Percentiles rank a stretch among this genome's conserved stretches.
Conservation (phyloP, 164 flowering plant species). For the Liriodendron chinense region DNA sequence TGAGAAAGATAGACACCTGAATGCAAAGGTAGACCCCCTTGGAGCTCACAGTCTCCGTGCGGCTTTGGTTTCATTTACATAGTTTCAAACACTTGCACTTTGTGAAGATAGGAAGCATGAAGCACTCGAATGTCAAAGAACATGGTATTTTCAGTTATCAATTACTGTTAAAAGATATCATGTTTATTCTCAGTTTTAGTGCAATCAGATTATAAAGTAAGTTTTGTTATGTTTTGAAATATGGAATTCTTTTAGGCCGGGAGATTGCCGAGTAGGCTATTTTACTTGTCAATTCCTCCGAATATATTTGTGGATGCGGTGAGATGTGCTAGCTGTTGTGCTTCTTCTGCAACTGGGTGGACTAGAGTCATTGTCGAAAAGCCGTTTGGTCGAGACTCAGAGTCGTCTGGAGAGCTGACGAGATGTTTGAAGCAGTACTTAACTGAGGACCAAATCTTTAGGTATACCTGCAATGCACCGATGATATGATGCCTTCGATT, state of each 20-base stretch:
- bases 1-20: too few relatives aligned
- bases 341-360: conserved; percentile 80
- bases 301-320: conserved; percentile 82
- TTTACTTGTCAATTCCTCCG: conserved; percentile 89
- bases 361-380: conserved; percentile 89
- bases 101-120: not conserved
- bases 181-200: not conserved
- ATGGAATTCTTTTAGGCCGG: conserved; percentile 41
- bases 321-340: conserved; percentile 61
- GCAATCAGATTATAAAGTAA: not conserved
- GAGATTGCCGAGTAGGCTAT: conserved; percentile 62
- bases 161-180: not conserved
- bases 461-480: conserved; percentile 31
- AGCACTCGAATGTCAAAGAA: not conserved
- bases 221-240: not conserved
- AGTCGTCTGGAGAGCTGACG: conserved; percentile 72
- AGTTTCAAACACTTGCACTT: not conserved
- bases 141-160: not conserved
- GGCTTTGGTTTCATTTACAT: not conserved
- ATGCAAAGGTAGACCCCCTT: too few relatives aligned
- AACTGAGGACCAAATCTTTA: conserved; percentile 81
- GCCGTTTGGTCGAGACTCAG: conserved; percentile 87
- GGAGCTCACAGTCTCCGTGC: too few relatives aligned
- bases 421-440: conserved; percentile 67
- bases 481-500: too few relatives aligned